These are phyloP conservation scores for Lodderomyces parapsilosis DNA, from an alignment of 1,139 yeast species.

Conservation along the genomic window DNA sequence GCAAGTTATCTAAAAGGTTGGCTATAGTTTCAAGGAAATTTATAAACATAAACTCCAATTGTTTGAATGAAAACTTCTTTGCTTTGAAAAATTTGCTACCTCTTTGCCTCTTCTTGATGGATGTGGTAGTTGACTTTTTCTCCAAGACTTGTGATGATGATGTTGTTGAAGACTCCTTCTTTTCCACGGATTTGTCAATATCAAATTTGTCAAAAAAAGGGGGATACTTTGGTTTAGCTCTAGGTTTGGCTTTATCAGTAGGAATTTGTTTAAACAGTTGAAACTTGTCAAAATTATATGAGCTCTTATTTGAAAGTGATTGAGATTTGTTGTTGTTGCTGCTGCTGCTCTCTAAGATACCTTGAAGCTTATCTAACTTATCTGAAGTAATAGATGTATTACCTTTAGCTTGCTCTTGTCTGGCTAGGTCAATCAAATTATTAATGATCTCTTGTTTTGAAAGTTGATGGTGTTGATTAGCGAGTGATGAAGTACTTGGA, in stretches of 20 bases:
- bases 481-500: not conserved
- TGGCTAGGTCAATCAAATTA: constrained; percentile 29
- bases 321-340: constrained; percentile 5
- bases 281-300: constrained; percentile 13
- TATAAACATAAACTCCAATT: constrained; percentile 30
- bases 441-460: constrained; percentile 26
- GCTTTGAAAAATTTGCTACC: constrained; percentile 10
- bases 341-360: constrained; percentile 18
- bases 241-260: constrained; percentile 2
- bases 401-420: constrained; percentile 33
- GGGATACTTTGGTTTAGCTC: constrained; percentile 20
- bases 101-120: constrained; percentile 4
- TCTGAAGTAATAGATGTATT: constrained; percentile 34
- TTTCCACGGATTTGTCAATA: constrained; percentile 10
- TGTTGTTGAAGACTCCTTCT: constrained; percentile 3
- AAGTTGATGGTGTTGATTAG: not conserved
- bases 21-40: constrained; percentile 38
- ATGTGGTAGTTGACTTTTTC: constrained; percentile 5
- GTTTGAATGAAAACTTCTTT: constrained; percentile 24
- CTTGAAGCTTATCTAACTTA: constrained; percentile 27
- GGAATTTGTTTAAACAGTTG: constrained; percentile 18
- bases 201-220: constrained; percentile 28
- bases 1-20: constrained; percentile 43
- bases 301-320: not conserved
- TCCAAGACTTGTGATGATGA: not conserved